Evolutionary conservation across 2,329 filamentous ascomycete species (phyloP).

Genomic region (Coniochaeta sp.): DNA sequence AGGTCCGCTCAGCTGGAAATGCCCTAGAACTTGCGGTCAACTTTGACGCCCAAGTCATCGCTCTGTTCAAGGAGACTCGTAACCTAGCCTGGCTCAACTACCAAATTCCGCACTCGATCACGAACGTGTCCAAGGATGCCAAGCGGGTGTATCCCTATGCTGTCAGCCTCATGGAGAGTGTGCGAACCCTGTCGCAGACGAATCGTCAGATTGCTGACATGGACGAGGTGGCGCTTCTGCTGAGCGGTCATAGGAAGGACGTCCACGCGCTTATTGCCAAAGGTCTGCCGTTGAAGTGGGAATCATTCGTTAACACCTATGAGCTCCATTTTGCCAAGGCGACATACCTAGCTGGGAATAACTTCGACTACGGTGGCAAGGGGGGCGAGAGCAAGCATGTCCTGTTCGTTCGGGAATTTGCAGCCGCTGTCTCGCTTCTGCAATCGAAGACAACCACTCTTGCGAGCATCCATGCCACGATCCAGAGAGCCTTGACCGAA

Average conservation of each 20-base stretch:
- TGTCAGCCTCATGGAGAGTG: slow-evolving; percentile 96
- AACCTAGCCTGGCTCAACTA: slow-evolving; percentile 95
- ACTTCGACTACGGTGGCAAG: slow-evolving; percentile 50
- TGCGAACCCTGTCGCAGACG: slow-evolving; percentile 88
- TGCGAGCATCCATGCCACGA: slow-evolving; percentile 68
- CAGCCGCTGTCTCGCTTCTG: slow-evolving; percentile 75
- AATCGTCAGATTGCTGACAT: slow-evolving; percentile 77
- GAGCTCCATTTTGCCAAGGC: slow-evolving; percentile 75
- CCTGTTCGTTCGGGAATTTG: slow-evolving; percentile 92
- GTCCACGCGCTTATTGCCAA: slow-evolving; percentile 78
- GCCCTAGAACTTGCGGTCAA: slow-evolving; percentile 85
- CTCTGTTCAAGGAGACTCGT: slow-evolving; percentile 95
- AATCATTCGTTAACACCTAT: slow-evolving; percentile 95
- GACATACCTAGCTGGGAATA: slow-evolving; percentile 45
- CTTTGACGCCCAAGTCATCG: slow-evolving; percentile 95
- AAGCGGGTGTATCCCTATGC: slow-evolving; percentile 97
- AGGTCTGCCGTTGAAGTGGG: slow-evolving; percentile 88
- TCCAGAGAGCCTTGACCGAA: slow-evolving; percentile 76
- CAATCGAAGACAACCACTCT: slow-evolving; percentile 82
- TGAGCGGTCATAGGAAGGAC: slow-evolving; percentile 88
- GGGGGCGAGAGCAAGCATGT: slow-evolving; percentile 85
- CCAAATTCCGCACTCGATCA: slow-evolving; percentile 87
- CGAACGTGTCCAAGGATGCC: slow-evolving; percentile 96
- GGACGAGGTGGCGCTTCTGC: slow-evolving; percentile 77
- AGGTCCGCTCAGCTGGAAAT: slow-evolving; percentile 85